These are phyloP conservation scores for Citrullus mucosospermus DNA, from an alignment of 306 rosid genomes.

Conservation along the genomic window DNA sequence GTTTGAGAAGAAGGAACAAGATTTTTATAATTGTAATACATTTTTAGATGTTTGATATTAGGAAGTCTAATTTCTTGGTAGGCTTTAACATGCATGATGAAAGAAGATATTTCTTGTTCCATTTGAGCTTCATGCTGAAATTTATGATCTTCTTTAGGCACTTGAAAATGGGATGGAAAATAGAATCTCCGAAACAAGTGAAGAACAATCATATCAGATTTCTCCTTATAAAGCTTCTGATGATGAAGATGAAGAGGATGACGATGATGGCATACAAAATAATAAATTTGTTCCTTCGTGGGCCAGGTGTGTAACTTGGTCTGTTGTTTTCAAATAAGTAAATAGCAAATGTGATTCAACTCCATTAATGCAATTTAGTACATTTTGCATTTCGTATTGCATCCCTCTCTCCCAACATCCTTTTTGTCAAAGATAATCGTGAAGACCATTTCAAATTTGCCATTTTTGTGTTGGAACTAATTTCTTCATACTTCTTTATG, in stretches of 20 bases:
- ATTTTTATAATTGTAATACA: background rate
- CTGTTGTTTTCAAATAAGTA: background rate
- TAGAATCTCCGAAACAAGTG: conserved; percentile 14
- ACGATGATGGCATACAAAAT: conserved; percentile 23
- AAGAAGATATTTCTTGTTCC: no score
- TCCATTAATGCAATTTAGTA: background rate
- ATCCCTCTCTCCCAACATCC: background rate
- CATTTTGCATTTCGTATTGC: background rate
- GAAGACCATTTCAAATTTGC: background rate
- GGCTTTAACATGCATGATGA: no score
- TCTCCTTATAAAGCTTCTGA: conserved; percentile 87
- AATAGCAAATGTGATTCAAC: background rate
- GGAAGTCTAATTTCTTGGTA: background rate
- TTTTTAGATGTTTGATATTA: background rate
- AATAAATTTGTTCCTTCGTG: conserved; percentile 65
- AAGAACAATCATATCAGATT: conserved; percentile 67
- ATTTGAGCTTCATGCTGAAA: conserved; percentile 7
- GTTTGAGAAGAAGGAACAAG: background rate
- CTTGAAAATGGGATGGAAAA: conserved; percentile 19
- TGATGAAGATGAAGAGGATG: conserved; percentile 70
- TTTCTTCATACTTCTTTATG: conserved; percentile 22
- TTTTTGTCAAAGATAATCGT: background rate
- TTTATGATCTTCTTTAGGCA: conserved; percentile 25
- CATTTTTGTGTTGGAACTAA: conserved; percentile 1
- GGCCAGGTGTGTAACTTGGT: conserved; percentile 57